Percentiles rank a stretch among this genome's conserved stretches.
Evolutionary conservation across 179 eudicot genomes (phyloP).

Genomic region (Patellifolia procumbens): DNA sequence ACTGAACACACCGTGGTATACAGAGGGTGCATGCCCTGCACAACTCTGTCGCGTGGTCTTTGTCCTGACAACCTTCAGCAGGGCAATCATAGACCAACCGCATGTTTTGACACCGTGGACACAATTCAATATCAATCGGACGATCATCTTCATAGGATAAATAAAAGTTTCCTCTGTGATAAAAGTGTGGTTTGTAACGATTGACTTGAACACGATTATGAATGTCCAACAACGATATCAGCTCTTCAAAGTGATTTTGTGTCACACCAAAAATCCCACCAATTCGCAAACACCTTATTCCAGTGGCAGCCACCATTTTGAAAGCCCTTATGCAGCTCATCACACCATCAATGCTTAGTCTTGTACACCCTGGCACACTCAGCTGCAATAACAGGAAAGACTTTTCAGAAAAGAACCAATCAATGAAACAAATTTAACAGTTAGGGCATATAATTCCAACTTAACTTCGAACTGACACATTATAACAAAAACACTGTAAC

Average conservation of each 20-base stretch:
- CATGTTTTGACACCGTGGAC: slow-evolving; percentile 71
- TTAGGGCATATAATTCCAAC: not conserved
- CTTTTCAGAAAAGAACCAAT: not conserved
- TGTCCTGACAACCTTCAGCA: slow-evolving; percentile 53
- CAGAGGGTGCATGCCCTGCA: slow-evolving; percentile 84
- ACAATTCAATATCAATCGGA: slow-evolving; percentile 70
- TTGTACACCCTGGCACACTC: slow-evolving; percentile 72
- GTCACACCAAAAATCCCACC: slow-evolving; percentile 63
- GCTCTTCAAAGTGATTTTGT: slow-evolving; percentile 60
- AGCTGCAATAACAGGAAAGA: slow-evolving; percentile 52
- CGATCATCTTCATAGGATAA: slow-evolving; percentile 65
- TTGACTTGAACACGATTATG: slow-evolving; percentile 20
- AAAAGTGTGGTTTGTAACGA: slow-evolving; percentile 53
- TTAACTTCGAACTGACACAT: not conserved
- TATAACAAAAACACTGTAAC: not conserved
- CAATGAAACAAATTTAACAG: not conserved
- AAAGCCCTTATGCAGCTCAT: slow-evolving; percentile 51
- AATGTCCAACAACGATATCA: slow-evolving; percentile 52
- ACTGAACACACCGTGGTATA: slow-evolving; percentile 65
- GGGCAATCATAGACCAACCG: slow-evolving; percentile 87
- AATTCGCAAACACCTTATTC: slow-evolving; percentile 67
- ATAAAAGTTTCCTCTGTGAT: slow-evolving; percentile 41
- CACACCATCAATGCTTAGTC: slow-evolving; percentile 61
- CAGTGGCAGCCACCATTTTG: slow-evolving; percentile 42
- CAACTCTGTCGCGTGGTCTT: slow-evolving; percentile 32